Evolutionary conservation across 371 early-diverging fungal genomes (phyloP).

Genomic region (Funneliformis caledonium): DNA sequence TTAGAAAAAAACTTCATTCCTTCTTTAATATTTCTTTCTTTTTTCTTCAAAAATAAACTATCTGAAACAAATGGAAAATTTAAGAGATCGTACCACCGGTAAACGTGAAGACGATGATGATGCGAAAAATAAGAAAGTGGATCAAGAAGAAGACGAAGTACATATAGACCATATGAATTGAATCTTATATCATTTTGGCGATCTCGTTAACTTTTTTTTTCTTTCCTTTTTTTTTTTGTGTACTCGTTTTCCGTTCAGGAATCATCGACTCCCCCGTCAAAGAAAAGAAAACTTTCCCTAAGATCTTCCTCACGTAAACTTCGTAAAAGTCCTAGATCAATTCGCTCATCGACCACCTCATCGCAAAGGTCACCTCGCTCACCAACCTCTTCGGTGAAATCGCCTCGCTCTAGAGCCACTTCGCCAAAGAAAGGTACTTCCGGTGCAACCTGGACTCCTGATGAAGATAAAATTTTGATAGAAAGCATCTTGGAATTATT

Average conservation of each 20-base stretch:
- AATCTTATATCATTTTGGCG: too few species aligned
- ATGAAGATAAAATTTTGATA: conserved; percentile 26
- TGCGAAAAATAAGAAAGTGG: neutral
- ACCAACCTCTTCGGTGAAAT: neutral
- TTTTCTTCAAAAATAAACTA: too few species aligned
- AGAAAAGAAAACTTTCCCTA: neutral
- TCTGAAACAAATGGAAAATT: neutral
- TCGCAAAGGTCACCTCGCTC: neutral
- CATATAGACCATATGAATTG: neutral
- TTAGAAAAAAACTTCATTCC: too few species aligned
- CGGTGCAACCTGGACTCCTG: conserved; percentile 5
- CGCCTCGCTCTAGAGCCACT: neutral
- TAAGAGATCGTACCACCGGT: neutral
- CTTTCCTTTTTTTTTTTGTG: too few species aligned
- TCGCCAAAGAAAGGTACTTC: conserved; percentile 1
- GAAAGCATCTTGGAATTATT: neutral
- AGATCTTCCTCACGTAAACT: neutral
- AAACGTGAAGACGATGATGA: neutral
- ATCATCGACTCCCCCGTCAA: neutral
- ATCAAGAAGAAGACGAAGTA: neutral
- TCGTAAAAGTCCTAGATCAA: neutral
- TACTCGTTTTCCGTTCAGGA: neutral
- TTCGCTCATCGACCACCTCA: neutral
- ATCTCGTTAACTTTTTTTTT: too few species aligned
- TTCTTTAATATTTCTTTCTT: too few species aligned